Conservation (phyloP, 2,329 filamentous ascomycete species). For the Penicillium brasilianum region DNA sequence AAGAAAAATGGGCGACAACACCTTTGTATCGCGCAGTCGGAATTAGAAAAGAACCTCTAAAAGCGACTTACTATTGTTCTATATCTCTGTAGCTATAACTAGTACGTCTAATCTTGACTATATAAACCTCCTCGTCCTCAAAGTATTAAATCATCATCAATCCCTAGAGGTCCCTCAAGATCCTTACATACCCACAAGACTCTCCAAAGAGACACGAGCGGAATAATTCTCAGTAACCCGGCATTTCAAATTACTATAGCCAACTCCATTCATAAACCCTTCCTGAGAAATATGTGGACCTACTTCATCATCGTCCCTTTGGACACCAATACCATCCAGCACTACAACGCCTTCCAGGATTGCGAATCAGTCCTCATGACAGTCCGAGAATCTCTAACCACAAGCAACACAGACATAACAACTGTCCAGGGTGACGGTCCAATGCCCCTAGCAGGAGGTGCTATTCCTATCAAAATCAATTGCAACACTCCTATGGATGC, state of each 20-base stretch:
- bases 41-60: not conserved
- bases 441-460: not conserved
- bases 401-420: not conserved
- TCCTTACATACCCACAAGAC: too few relatives aligned
- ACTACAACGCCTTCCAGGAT: not conserved
- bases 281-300: not conserved
- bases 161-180: too few relatives aligned
- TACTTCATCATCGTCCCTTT: not conserved
- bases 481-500: not conserved
- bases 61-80: not conserved
- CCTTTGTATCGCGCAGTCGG: not conserved
- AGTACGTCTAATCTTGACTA: too few relatives aligned
- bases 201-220: too few relatives aligned
- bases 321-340: not conserved
- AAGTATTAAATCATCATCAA: too few relatives aligned
- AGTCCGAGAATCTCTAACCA: not conserved
- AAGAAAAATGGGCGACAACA: not conserved
- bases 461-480: not conserved
- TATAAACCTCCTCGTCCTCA: too few relatives aligned
- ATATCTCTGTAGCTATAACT: too few relatives aligned
- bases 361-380: not conserved
- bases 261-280: not conserved
- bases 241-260: not conserved
- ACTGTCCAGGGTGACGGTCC: not conserved
- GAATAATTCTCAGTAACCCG: not conserved